A percentile compares a stretch with the other conserved stretches of the same genome.
Evolutionary conservation across 805 yeast species (phyloP).

Genomic region (Myxozyma neglecta): DNA sequence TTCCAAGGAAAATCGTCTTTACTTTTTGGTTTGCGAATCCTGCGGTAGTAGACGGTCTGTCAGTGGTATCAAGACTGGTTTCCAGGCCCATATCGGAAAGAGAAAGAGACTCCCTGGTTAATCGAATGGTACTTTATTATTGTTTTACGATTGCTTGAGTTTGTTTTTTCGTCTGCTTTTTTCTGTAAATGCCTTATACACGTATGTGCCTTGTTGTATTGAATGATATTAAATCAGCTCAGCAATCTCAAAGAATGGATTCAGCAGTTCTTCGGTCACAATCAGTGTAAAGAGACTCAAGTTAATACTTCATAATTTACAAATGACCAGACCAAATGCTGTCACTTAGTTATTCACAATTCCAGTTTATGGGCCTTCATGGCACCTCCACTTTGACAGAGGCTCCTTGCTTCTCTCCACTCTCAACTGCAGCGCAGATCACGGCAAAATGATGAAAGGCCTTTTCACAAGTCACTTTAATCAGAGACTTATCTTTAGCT

Average conservation of each 20-base stretch:
- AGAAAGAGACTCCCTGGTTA: constrained; percentile 47
- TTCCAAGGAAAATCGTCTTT: constrained; percentile 96
- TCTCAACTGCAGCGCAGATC: constrained; percentile 79
- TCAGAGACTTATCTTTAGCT: constrained; percentile 58
- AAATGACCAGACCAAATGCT: not conserved
- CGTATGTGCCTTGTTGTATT: not conserved
- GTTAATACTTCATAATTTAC: too few species aligned
- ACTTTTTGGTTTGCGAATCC: constrained; percentile 94
- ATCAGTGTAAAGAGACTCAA: not conserved
- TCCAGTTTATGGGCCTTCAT: not conserved
- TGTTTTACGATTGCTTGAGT: not conserved
- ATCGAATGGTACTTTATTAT: not conserved
- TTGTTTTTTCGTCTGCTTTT: not conserved
- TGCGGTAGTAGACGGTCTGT: constrained; percentile 98
- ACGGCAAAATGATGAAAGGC: constrained; percentile 93
- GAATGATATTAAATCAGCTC: not conserved
- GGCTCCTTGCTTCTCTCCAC: constrained; percentile 49
- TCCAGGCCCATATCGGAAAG: constrained; percentile 96
- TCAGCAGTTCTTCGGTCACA: too few species aligned
- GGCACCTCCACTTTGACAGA: constrained; percentile 10
- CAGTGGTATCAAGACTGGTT: constrained; percentile 97
- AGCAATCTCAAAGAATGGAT: not conserved
- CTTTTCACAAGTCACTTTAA: constrained; percentile 60
- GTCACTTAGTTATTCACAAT: too few species aligned
- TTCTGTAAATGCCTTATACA: not conserved